Conservation (phyloP, 306 rosid species). For the Quercus agrifolia region DNA sequence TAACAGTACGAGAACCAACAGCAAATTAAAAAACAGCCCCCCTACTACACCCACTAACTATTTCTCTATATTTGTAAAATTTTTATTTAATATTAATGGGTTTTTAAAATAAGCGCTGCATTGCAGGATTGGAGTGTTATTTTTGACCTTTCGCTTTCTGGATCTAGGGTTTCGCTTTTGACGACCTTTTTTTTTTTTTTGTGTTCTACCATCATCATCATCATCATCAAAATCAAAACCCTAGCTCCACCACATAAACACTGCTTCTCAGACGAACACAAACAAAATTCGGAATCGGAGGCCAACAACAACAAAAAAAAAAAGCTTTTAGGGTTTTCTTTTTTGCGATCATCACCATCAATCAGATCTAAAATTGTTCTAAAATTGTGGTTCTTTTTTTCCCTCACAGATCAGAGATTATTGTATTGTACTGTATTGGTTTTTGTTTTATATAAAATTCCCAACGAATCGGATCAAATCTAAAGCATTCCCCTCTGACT, state of each 20-base stretch:
- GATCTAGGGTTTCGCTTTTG: constrained; percentile 92
- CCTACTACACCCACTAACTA: background rate
- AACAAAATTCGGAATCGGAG: constrained; percentile 1
- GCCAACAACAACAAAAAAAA: constrained; percentile 6
- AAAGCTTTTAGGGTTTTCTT: constrained; percentile 22
- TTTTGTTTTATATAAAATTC: constrained; percentile 19
- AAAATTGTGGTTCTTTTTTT: constrained; percentile 30
- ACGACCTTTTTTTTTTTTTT: constrained; percentile 37
- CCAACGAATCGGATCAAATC: constrained; percentile 63
- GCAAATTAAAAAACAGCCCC: background rate
- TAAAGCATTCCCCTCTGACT: constrained; percentile 33
- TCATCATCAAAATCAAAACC: constrained; percentile 41
- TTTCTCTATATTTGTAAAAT: background rate
- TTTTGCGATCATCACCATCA: constrained; percentile 36
- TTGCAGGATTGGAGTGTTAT: constrained; percentile 28
- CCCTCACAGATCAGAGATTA: constrained; percentile 25
- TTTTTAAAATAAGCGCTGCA: constrained; percentile 6
- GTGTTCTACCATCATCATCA: constrained; percentile 8
- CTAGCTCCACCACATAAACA: constrained; percentile 36
- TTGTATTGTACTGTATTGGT: background rate
- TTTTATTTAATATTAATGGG: background rate
- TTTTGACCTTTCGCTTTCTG: constrained; percentile 91
- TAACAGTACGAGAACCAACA: background rate
- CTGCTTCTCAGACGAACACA: background rate
- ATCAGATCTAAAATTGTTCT: constrained; percentile 64